These are phyloP conservation scores for Gynochthodes officinalis DNA, from an alignment of 257 asterid species.

Conservation along the genomic window DNA sequence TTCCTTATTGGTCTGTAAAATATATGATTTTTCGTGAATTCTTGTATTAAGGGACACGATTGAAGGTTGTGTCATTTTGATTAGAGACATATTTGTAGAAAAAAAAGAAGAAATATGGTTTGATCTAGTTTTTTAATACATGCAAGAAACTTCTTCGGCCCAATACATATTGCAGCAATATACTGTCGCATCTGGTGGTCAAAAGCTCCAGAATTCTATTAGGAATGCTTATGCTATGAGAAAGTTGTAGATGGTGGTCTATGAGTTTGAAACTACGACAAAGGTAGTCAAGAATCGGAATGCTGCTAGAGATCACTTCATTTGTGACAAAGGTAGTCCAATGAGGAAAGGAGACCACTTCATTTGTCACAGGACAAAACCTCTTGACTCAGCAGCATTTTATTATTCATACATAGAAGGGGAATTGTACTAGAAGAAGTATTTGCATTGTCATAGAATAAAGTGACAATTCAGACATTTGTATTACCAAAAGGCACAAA, in stretches of 20 bases:
- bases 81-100: background rate
- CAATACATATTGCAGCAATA: conserved; percentile 87
- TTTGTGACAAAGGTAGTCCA: too few relatives aligned
- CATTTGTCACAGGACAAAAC: too few relatives aligned
- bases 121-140: conserved; percentile 11
- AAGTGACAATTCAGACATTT: too few relatives aligned
- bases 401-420: too few relatives aligned
- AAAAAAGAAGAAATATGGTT: too few relatives aligned
- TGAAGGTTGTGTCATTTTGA: background rate
- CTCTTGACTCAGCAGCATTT: too few relatives aligned
- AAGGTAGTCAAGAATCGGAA: conserved; percentile 78
- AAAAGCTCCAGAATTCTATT: conserved; percentile 54
- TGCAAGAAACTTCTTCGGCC: conserved; percentile 86
- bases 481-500: too few relatives aligned
- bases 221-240: conserved; percentile 92
- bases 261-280: conserved; percentile 83
- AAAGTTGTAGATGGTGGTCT: conserved; percentile 78
- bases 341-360: too few relatives aligned
- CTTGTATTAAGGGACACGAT: conserved; percentile 18
- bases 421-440: too few relatives aligned
- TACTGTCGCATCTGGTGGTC: conserved; percentile 90
- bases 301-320: conserved; percentile 54
- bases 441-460: too few relatives aligned
- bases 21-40: conserved; percentile 11
- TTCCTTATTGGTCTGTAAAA: conserved; percentile 19